Percentiles rank a stretch among this genome's conserved stretches.
These are phyloP conservation scores for Tricholoma hemisulphureum DNA, from an alignment of 768 basidiomycete species.

Conservation along the genomic window DNA sequence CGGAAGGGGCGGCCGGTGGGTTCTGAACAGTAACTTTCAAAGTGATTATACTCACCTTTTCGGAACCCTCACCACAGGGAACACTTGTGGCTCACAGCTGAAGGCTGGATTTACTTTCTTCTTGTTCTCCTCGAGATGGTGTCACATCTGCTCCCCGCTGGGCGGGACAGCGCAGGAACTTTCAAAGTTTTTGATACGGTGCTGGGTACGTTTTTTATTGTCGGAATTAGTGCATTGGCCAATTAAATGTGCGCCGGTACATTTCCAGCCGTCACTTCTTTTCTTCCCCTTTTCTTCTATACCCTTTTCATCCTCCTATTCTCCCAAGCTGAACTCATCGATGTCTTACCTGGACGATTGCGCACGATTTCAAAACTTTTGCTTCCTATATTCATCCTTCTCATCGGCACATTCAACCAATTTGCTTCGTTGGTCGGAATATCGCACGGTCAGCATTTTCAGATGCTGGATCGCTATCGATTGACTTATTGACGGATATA, in stretches of 20 bases:
- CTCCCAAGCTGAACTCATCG: constrained; percentile 48
- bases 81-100: constrained; percentile 58
- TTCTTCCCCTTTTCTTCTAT: constrained; percentile 64
- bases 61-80: constrained; percentile 34
- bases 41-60: neutral
- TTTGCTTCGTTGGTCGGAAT: constrained; percentile 65
- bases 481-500: constrained; percentile 2
- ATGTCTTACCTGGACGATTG: constrained; percentile 50
- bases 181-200: constrained; percentile 58
- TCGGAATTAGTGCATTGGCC: neutral
- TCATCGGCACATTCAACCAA: constrained; percentile 54
- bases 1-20: constrained; percentile 46
- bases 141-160: constrained; percentile 52
- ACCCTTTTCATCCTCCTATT: constrained; percentile 61
- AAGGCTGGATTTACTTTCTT: constrained; percentile 59
- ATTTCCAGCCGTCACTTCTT: constrained; percentile 51
- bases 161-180: constrained; percentile 39
- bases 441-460: constrained; percentile 46
- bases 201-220: constrained; percentile 50
- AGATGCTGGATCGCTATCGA: neutral
- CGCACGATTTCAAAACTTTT: constrained; percentile 42
- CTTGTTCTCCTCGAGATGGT: constrained; percentile 62
- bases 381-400: constrained; percentile 54
- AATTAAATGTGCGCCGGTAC: neutral
- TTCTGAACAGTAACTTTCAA: constrained; percentile 7